Evolutionary conservation across 176 grass and related monocot genomes (phyloP).

Genomic region (Hyparrhenia diplandra): DNA sequence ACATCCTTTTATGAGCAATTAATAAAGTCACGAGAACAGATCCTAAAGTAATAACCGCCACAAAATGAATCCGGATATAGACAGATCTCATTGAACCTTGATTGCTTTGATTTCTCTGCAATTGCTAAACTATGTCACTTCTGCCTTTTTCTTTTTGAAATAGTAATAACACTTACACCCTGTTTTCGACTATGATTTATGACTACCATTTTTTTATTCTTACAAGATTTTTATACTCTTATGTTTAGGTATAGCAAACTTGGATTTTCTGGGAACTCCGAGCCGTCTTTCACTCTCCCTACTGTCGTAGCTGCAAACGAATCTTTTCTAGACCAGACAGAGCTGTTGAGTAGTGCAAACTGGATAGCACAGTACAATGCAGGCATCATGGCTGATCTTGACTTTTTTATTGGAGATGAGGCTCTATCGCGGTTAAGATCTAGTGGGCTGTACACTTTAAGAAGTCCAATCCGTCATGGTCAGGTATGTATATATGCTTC

Average conservation of each 20-base stretch:
- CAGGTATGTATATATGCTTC: conserved; percentile 44
- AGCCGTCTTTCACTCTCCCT: conserved; percentile 77
- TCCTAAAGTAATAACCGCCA: background rate
- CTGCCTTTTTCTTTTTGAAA: background rate
- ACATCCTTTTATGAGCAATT: background rate
- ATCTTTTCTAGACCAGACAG: conserved; percentile 88
- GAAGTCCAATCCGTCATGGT: conserved; percentile 69
- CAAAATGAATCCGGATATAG: background rate
- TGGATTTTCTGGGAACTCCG: conserved; percentile 85
- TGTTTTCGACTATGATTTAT: background rate
- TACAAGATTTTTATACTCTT: conserved; percentile 20
- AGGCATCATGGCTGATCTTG: conserved; percentile 98
- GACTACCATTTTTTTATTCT: background rate
- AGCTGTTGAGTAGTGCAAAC: conserved; percentile 59
- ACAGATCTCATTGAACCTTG: background rate
- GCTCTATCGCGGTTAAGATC: conserved; percentile 56
- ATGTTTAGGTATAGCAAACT: conserved; percentile 82
- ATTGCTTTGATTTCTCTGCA: background rate
- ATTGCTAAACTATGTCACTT: background rate
- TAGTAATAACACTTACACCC: background rate
- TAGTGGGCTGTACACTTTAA: conserved; percentile 74
- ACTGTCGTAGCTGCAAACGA: conserved; percentile 88
- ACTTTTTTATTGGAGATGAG: conserved; percentile 90
- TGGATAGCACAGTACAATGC: conserved; percentile 96
- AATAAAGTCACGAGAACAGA: background rate